Percentiles rank a stretch among this genome's conserved stretches.
Evolutionary conservation across 441 rosid species (phyloP).

Genomic region (Populus tomentosa): DNA sequence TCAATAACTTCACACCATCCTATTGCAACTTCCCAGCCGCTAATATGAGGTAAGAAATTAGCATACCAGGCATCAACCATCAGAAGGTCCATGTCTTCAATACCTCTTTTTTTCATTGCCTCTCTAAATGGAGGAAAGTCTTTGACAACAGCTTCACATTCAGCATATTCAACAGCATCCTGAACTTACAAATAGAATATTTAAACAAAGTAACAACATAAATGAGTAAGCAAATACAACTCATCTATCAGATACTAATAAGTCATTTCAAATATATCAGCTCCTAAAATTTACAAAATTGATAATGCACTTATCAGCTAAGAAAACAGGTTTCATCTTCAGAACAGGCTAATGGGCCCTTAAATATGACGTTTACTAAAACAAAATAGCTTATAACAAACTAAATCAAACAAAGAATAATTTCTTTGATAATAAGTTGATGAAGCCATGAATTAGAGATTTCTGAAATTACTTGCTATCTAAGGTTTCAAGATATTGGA

Average conservation of each 20-base stretch:
- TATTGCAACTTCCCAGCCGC: slow-evolving; percentile 2
- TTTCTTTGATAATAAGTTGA: neutral
- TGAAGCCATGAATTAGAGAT: neutral
- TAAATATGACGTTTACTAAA: neutral
- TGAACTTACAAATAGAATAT: slow-evolving; percentile 23
- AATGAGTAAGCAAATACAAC: neutral
- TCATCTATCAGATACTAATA: neutral
- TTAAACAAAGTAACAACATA: slow-evolving; percentile 3
- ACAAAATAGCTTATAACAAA: neutral
- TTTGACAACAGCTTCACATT: slow-evolving; percentile 83
- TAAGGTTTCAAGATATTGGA: neutral
- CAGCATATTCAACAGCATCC: slow-evolving; percentile 86
- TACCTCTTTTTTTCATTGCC: slow-evolving; percentile 87
- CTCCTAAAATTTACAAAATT: neutral
- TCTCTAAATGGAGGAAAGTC: slow-evolving; percentile 69
- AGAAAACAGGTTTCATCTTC: neutral
- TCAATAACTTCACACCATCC: slow-evolving; percentile 7
- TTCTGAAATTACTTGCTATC: neutral
- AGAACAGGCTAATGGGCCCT: neutral
- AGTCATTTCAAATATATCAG: neutral
- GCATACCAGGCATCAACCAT: slow-evolving; percentile 83
- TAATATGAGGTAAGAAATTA: neutral
- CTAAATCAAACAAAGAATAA: neutral
- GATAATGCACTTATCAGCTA: neutral
- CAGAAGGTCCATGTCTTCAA: slow-evolving; percentile 83